These are phyloP conservation scores for Clausena lansium DNA, from an alignment of 345 rosid species.

Conservation along the genomic window DNA sequence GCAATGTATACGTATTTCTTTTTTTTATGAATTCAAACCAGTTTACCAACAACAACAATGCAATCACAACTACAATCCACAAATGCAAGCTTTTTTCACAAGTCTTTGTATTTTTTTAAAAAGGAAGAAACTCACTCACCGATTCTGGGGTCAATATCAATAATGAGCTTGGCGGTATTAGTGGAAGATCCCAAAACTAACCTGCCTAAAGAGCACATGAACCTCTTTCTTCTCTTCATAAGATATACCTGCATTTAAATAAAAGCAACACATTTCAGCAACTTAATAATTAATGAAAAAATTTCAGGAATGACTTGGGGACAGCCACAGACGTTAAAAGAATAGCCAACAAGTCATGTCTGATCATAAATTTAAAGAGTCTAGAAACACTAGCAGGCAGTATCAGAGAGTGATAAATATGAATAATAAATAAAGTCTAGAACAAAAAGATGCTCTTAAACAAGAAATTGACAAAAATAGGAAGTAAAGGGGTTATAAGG, in stretches of 20 bases:
- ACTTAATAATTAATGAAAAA: background rate
- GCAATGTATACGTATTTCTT: too few species aligned
- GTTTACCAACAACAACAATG: background rate
- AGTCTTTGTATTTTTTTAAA: too few species aligned
- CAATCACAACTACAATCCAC: background rate
- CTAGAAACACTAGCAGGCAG: background rate
- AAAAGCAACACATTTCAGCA: conserved; percentile 10
- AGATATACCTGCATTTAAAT: conserved; percentile 56
- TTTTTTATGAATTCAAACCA: too few species aligned
- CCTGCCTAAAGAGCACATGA: conserved; percentile 83
- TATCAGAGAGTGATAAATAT: background rate
- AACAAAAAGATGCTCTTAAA: conserved; percentile 51
- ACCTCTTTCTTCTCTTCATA: conserved; percentile 95
- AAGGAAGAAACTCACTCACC: background rate
- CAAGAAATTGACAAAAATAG: conserved; percentile 31
- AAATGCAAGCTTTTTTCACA: too few species aligned
- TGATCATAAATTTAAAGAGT: background rate
- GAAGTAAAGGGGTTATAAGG: background rate
- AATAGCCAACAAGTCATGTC: background rate
- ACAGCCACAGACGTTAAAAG: too few species aligned
- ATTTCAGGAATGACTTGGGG: conserved; percentile 9
- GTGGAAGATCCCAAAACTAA: conserved; percentile 35
- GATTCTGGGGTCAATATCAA: too few species aligned
- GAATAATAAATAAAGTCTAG: background rate
- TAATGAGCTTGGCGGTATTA: too few species aligned